Evolutionary conservation across 305 asterid genomes (phyloP).

Genomic region (Fraxinus baroniana): DNA sequence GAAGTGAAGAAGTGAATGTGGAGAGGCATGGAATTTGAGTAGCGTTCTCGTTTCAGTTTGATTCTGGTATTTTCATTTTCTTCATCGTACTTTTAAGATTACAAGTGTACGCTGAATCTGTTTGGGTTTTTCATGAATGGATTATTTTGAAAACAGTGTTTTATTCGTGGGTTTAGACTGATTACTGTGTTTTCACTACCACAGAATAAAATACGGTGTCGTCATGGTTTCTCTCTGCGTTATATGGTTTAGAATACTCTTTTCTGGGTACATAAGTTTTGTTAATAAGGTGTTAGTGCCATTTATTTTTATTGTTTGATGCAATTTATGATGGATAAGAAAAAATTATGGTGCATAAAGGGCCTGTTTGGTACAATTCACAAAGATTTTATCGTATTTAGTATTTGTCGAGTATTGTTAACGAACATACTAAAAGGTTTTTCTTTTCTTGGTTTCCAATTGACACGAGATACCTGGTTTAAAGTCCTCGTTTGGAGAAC

Average conservation of each 20-base stretch:
- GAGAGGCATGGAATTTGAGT: slow-evolving; percentile 25
- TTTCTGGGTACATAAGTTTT: slow-evolving; percentile 35
- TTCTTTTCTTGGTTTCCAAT: neutral
- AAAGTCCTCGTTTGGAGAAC: neutral
- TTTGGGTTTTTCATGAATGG: slow-evolving; percentile 3
- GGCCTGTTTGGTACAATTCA: neutral
- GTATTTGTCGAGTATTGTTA: neutral
- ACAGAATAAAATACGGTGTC: neutral
- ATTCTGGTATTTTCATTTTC: slow-evolving; percentile 15
- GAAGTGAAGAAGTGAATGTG: slow-evolving; percentile 14
- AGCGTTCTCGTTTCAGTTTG: neutral
- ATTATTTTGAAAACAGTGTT: neutral
- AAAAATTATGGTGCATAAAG: neutral
- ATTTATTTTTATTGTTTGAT: slow-evolving; percentile 17
- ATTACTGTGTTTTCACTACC: slow-evolving; percentile 6
- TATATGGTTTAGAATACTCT: slow-evolving; percentile 18
- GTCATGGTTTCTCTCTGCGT: slow-evolving; percentile 9
- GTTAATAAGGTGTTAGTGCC: slow-evolving; percentile 21
- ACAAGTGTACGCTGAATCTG: slow-evolving; percentile 33
- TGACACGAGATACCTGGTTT: neutral
- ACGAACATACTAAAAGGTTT: neutral
- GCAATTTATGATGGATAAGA: neutral
- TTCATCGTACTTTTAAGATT: slow-evolving; percentile 15
- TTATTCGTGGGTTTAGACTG: neutral
- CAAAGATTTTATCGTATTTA: neutral